Evolutionary conservation across 257 asterid species (phyloP).

Genomic region (Jasminum sambac): DNA sequence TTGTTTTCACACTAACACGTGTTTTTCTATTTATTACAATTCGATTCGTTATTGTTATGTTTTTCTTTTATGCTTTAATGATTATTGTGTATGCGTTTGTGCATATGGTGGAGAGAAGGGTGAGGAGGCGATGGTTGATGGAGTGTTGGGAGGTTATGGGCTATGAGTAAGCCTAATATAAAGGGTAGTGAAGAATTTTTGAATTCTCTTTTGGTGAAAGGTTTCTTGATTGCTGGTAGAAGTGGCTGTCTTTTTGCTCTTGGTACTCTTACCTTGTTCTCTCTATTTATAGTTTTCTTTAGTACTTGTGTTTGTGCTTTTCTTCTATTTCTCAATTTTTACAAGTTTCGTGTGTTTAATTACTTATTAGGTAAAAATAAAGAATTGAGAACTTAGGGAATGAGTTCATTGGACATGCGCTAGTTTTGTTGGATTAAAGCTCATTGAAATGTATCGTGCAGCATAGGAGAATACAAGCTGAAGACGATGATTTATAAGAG

Average conservation of each 20-base stretch:
- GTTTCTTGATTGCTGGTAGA: constrained; percentile 58
- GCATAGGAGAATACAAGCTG: neutral
- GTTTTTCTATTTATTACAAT: neutral
- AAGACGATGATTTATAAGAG: too few species aligned
- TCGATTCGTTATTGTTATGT: too few species aligned
- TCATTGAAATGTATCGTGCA: neutral
- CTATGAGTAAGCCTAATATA: constrained; percentile 80
- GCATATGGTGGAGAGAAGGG: constrained; percentile 53
- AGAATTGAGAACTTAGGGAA: neutral
- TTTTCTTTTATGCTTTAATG: neutral
- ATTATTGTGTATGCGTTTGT: neutral
- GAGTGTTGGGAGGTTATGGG: constrained; percentile 90
- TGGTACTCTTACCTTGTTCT: constrained; percentile 43
- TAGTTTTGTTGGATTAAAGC: neutral
- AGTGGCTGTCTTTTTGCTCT: constrained; percentile 71
- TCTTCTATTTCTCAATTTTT: neutral
- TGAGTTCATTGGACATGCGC: neutral
- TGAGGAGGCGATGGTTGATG: constrained; percentile 93
- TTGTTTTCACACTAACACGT: neutral
- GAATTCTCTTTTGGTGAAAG: constrained; percentile 60
- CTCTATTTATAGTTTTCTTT: constrained; percentile 11
- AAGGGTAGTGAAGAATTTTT: constrained; percentile 73
- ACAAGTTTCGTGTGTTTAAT: neutral
- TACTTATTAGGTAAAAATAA: neutral
- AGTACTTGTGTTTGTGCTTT: neutral